Conservation (phyloP, 805 yeast species). For the Starmerella vaccinii region DNA sequence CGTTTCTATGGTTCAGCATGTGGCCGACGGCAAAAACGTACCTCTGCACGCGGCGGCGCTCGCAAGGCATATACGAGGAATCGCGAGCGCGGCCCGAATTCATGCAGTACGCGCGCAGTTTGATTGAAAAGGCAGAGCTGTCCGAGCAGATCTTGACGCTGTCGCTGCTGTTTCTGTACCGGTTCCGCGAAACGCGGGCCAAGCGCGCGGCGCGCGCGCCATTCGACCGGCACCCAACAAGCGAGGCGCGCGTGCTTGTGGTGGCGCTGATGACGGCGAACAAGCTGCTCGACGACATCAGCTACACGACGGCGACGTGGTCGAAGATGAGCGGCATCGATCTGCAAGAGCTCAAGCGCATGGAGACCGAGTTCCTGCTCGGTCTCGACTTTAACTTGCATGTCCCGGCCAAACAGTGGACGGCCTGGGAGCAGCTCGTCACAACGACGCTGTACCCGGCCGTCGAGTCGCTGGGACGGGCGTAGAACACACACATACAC, state of each 20-base stretch:
- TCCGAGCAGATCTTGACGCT: conserved; percentile 29
- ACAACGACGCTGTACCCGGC: conserved; percentile 4
- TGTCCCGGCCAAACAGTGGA: conserved; percentile 31
- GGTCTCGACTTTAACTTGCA: conserved; percentile 49
- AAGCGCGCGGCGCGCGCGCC: conserved; percentile 3
- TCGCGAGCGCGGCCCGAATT: conserved; percentile 17
- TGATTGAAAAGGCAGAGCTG: conserved; percentile 28
- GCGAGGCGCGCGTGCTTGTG: conserved; percentile 38
- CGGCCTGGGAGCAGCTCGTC: conserved; percentile 20
- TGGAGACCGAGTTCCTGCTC: conserved; percentile 60
- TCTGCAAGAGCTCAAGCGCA: conserved; percentile 43
- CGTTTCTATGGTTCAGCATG: conserved; percentile 16
- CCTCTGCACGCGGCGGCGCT: neutral
- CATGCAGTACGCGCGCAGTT: conserved; percentile 25
- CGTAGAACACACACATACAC: neutral
- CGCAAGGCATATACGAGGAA: neutral
- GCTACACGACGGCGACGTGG: conserved; percentile 87
- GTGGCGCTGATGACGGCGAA: conserved; percentile 71
- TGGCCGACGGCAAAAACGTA: conserved; percentile 5
- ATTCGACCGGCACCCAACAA: conserved; percentile 27
- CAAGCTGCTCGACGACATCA: conserved; percentile 86
- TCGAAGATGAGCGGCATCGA: conserved; percentile 73
- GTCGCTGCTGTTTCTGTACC: conserved; percentile 30
- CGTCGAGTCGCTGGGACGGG: conserved; percentile 1
- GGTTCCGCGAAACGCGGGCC: conserved; percentile 25